These are phyloP conservation scores for Hyaloscypha hepaticicola DNA, from an alignment of 495 filamentous ascomycete species.

Conservation along the genomic window DNA sequence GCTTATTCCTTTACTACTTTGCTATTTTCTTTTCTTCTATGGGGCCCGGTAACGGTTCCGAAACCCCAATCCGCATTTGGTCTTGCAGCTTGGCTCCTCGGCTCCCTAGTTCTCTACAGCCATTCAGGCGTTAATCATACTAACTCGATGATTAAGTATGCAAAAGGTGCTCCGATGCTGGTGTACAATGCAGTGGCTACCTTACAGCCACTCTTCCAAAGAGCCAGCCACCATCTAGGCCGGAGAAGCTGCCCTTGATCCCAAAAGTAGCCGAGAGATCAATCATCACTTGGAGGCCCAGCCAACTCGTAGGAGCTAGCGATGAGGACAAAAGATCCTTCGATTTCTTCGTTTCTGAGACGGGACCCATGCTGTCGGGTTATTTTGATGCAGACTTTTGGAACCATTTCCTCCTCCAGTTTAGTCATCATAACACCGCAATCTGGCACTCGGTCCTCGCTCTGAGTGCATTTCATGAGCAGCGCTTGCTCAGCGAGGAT, in stretches of 20 bases:
- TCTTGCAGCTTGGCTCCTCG: no score
- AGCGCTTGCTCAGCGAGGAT: not conserved
- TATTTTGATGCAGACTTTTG: slow-evolving; percentile 61
- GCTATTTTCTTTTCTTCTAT: no score
- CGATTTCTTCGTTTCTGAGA: slow-evolving; percentile 54
- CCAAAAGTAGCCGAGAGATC: not conserved
- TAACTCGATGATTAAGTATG: no score
- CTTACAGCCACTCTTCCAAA: not conserved
- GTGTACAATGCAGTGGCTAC: not conserved
- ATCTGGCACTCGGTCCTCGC: slow-evolving; percentile 63
- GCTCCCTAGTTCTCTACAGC: no score
- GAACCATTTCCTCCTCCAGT: slow-evolving; percentile 54
- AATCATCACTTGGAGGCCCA: not conserved
- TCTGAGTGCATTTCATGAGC: slow-evolving; percentile 37
- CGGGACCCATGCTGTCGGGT: slow-evolving; percentile 54
- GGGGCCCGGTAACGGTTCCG: no score
- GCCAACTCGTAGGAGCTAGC: slow-evolving; percentile 13
- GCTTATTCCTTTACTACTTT: no score
- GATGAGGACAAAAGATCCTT: slow-evolving; percentile 52
- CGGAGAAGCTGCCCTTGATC: not conserved
- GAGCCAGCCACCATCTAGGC: not conserved
- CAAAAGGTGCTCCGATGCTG: not conserved
- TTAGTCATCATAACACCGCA: slow-evolving; percentile 55
- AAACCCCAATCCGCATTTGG: no score
- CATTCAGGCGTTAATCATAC: no score